Evolutionary conservation across 2,329 filamentous ascomycete species (phyloP).

Genomic region (Neoarthrinium moseri): DNA sequence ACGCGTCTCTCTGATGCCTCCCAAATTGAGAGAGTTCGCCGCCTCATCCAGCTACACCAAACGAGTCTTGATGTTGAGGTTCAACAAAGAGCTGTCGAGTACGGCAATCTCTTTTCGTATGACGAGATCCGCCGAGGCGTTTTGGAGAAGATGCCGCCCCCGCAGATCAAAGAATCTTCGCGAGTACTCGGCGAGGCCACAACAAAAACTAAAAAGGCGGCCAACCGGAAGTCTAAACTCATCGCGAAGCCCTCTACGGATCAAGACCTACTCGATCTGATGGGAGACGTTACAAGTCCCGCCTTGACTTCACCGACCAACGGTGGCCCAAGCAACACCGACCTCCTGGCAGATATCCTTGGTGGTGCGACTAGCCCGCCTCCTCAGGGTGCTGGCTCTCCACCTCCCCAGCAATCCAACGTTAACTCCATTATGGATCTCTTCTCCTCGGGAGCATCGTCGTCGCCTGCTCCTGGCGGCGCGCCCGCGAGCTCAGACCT

Average conservation of each 20-base stretch:
- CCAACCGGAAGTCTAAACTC: conserved; percentile 70
- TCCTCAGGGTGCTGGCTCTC: conserved; percentile 39
- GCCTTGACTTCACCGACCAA: conserved; percentile 56
- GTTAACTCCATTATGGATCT: conserved; percentile 85
- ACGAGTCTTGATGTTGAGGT: conserved; percentile 92
- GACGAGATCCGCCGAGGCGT: conserved; percentile 87
- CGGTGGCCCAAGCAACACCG: conserved; percentile 69
- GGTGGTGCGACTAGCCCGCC: conserved; percentile 65
- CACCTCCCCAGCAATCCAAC: conserved; percentile 55
- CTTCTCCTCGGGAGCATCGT: conserved; percentile 55
- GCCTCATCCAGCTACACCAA: conserved; percentile 74
- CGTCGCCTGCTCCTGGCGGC: conserved; percentile 43
- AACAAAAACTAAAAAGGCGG: conserved; percentile 64
- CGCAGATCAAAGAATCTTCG: conserved; percentile 94
- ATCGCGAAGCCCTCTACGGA: conserved; percentile 76
- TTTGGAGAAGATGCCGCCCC: conserved; percentile 95
- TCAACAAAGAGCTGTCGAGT: conserved; percentile 94
- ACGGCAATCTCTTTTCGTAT: conserved; percentile 88
- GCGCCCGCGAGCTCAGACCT: conserved; percentile 43
- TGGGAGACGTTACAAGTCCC: conserved; percentile 68
- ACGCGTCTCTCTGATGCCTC: conserved; percentile 78
- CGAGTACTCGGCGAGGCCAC: conserved; percentile 81
- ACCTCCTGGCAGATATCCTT: conserved; percentile 88
- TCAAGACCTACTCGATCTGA: conserved; percentile 89
- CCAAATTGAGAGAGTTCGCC: conserved; percentile 83